Evolutionary conservation across 2,329 filamentous ascomycete species (phyloP), one percentile per base, ranked within the genome.

Genomic region (Colletotrichum sp.): DNA sequence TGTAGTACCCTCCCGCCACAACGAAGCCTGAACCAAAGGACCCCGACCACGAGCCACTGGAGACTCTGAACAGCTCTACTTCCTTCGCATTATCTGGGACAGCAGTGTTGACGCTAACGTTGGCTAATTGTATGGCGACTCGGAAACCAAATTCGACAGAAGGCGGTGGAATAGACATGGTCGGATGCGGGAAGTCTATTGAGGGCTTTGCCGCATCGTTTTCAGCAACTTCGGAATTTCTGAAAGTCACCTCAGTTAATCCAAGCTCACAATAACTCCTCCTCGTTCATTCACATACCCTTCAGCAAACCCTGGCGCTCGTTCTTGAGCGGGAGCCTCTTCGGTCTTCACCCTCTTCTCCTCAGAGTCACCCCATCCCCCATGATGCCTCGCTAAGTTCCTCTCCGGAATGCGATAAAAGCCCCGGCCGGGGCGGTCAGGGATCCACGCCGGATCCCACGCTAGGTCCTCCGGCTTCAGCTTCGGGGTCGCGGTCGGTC

Each of bases 21-120:
- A 89, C 85, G 22, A 83, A 84, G 19, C 88, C 88, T 63, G 86
- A 85, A n/a, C 88, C 88, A 82, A 89, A 89, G 0, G 84, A 85
- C 3, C 87, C 88, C 6, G 85, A 87, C 88, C 88, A 90, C 5
- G 82, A 82, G 1, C 88, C 88, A 8, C 85, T 85, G 6, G 83
- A 83, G 57, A 89, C 86, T 11, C 86, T 87, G n/a, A 87, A 87
- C 79, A 89, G 88, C 78, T 89, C 88, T 71, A 87, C 84, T 0
- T 52, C 52, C 72, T 12, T 55, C 9, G 68, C 52, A 1, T 6
- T 32, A 9, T 22, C 44, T 4, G 19, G 34, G 12, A 30, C 67
- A 4, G 25, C 16, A 7, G 34, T 27, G 19, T 59, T 8, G 8
- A 36, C 6, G 4, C 19, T 39, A 2, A 52, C 11, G 1, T 5